Evolutionary conservation across 352 stramenopile species (phyloP).

Genomic region (Pythium aquatile): DNA sequence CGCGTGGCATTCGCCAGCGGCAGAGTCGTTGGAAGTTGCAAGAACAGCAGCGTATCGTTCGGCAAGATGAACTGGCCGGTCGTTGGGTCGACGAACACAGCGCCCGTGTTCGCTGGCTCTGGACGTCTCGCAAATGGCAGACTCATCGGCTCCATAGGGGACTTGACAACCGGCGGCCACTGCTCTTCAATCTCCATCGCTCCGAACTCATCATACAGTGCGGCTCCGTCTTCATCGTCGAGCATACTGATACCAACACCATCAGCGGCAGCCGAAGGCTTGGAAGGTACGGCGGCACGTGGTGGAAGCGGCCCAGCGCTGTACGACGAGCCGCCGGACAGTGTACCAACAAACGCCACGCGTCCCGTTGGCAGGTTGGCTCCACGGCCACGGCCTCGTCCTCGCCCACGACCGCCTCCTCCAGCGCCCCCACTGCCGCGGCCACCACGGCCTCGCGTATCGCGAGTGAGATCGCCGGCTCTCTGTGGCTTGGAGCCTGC

Average conservation of each 20-base stretch:
- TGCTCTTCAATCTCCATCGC: conserved; percentile 67
- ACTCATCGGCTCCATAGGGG: conserved; percentile 80
- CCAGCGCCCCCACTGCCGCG: conserved; percentile 24
- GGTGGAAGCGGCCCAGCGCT: conserved; percentile 41
- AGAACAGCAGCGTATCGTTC: conserved; percentile 78
- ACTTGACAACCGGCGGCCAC: conserved; percentile 80
- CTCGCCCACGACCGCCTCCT: conserved; percentile 30
- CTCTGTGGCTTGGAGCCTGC: conserved; percentile 39
- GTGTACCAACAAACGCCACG: conserved; percentile 76
- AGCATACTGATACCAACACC: conserved; percentile 85
- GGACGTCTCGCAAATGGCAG: conserved; percentile 66
- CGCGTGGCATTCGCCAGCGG: conserved; percentile 54
- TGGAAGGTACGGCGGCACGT: conserved; percentile 34
- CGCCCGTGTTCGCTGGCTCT: conserved; percentile 56
- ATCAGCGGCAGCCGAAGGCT: conserved; percentile 55
- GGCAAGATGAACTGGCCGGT: conserved; percentile 45
- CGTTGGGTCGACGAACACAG: conserved; percentile 60
- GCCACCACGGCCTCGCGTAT: conserved; percentile 22
- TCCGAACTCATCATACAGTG: conserved; percentile 45
- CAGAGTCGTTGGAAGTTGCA: conserved; percentile 83
- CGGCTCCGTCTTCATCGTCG: conserved; percentile 54
- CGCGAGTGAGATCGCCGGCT: conserved; percentile 42
- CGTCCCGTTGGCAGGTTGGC: conserved; percentile 57
- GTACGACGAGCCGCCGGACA: conserved; percentile 79
- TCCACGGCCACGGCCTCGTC: conserved; percentile 50